These are phyloP conservation scores for Globisporangium viniferum DNA, from an alignment of 352 stramenopile species.

Conservation along the genomic window DNA sequence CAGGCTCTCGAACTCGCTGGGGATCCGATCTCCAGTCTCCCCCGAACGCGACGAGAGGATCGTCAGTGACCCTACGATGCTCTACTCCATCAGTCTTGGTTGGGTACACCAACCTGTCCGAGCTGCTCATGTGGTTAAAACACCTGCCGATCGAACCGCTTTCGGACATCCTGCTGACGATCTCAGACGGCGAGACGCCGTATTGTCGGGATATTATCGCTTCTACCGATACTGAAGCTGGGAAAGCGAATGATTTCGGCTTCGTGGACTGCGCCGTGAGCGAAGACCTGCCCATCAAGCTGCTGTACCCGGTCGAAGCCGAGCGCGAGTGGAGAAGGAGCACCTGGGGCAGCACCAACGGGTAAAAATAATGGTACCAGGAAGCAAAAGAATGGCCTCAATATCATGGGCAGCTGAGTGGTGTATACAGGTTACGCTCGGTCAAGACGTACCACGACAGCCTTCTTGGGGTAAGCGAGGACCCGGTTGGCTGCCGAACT, in stretches of 20 bases:
- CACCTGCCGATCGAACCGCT: background rate
- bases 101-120: background rate
- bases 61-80: background rate
- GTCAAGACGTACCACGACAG: background rate
- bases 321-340: constrained; percentile 2
- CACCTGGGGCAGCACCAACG: background rate
- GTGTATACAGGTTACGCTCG: background rate
- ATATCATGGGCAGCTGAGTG: background rate
- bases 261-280: background rate
- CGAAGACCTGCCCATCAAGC: background rate
- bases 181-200: constrained; percentile 4
- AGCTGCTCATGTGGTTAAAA: background rate
- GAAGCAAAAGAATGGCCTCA: background rate
- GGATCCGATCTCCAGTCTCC: constrained; percentile 3
- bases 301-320: constrained; percentile 3
- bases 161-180: background rate
- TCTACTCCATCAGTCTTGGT: constrained; percentile 9
- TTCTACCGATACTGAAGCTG: background rate
- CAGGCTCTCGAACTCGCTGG: constrained; percentile 8
- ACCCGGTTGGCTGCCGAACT: background rate
- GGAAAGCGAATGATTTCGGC: background rate
- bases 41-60: constrained; percentile 2
- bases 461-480: background rate
- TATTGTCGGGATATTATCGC: background rate
- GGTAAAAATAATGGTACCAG: background rate